These are phyloP conservation scores for Pythium apleroticum DNA, from an alignment of 352 stramenopile species.

Conservation along the genomic window DNA sequence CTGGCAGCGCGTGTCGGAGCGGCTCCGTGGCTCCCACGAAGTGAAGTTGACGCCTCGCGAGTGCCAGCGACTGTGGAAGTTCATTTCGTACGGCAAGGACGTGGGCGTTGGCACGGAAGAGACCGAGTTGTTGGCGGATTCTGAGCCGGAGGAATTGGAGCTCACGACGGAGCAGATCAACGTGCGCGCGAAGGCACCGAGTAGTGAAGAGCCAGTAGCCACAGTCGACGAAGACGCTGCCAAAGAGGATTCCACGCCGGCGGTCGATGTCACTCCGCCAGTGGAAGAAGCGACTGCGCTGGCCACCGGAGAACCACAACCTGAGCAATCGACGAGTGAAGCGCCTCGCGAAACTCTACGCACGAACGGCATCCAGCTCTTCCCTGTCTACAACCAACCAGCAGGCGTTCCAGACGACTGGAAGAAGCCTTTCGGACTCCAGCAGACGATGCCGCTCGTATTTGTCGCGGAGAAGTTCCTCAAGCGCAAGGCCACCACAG, in stretches of 20 bases:
- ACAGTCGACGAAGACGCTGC: neutral
- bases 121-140: conserved; percentile 39
- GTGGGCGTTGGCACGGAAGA: conserved; percentile 5
- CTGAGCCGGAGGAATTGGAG: conserved; percentile 54
- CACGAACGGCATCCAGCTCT: conserved; percentile 28
- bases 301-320: neutral
- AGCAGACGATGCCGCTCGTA: conserved; percentile 44
- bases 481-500: conserved; percentile 30
- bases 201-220: neutral
- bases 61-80: conserved; percentile 73
- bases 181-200: neutral
- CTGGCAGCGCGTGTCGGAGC: conserved; percentile 46
- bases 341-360: neutral
- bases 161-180: conserved; percentile 26
- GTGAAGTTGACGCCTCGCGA: conserved; percentile 36
- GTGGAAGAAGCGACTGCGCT: neutral
- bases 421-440: conserved; percentile 42
- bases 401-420: conserved; percentile 35
- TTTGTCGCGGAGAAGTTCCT: conserved; percentile 67
- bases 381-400: conserved; percentile 50
- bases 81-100: conserved; percentile 56
- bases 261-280: neutral
- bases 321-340: neutral
- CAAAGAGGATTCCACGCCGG: neutral
- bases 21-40: conserved; percentile 40